Base-by-base conservation (phyloP, 768 basidiomycete genomes). In the Macrolepiota fuliginosa region DNA sequence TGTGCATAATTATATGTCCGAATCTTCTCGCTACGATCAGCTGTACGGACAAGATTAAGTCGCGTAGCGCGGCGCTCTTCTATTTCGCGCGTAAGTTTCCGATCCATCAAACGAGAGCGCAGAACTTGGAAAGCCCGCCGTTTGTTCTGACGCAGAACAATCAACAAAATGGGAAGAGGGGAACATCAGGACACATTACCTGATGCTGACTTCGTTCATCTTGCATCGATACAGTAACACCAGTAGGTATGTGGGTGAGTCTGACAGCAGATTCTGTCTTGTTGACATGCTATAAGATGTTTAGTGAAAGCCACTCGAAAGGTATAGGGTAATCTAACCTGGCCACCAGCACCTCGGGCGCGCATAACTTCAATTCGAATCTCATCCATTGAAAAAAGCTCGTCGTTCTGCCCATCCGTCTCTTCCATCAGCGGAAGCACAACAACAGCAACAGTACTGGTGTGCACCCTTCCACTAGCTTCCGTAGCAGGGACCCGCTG, bases 201-300 rank as follows among this genome's bases (percentile, higher is more conserved):
- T 93, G 90, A 72, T 98, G 96, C 69, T 99, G 97, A 71, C 90
- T 93, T 5, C 97, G 85, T 66, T 96, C 94, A 69, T 99, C 96
- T 76, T 99, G 97, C 92, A 98, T 98, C 7, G 94, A 95, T 9
- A 98, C 96, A 1, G 90, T 91, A 58, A 98, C 89, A 0, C 96
- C 95, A 3, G 94, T 91, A 1, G 97, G 96, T 13, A 91, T 76
- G 68, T 99, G 97, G 0, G 94, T 96, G 49, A 98, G 74, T 1
- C 97, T 88, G 22, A 99, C 95, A 2, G 97, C 96, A 2, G 96
- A 98, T 74, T 99, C 97, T 0, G 97, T 98, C 81, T 90, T 93
- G 77, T 99, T 99, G 68, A 98, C 97, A 74, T 98, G 96, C 90
- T 98, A 62, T 3, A 32, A 42, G 6, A 49, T 39, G 19, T 50